phyloP scores from a whole-genome alignment of 345 rosid genomes.

The Triadica sebifera region DNA sequence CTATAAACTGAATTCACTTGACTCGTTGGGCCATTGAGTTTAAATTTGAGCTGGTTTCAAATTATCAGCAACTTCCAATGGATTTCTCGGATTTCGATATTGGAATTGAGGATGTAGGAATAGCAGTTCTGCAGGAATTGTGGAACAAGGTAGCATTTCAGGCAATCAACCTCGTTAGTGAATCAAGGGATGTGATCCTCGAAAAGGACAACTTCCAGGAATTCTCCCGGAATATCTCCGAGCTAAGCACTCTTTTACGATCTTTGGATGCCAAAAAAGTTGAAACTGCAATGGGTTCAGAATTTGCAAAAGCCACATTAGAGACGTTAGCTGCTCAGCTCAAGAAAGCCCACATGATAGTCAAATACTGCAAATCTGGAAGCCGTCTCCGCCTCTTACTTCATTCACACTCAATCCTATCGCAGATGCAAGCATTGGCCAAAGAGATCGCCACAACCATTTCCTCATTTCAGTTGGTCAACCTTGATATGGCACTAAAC shows the following conservation, averaged over 20 bases:
- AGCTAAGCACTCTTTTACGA: conserved; percentile 28
- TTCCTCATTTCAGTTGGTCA: conserved; percentile 43
- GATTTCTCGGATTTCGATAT: background rate
- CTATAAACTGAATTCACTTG: too few relatives aligned
- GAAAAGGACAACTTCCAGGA: conserved; percentile 37
- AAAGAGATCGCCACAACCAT: conserved; percentile 45
- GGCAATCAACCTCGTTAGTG: conserved; percentile 27
- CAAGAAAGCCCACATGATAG: conserved; percentile 28
- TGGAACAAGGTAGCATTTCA: conserved; percentile 40
- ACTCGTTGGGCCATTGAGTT: too few relatives aligned
- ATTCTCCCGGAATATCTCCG: conserved; percentile 35
- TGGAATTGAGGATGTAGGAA: conserved; percentile 35
- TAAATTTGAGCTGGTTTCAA: background rate
- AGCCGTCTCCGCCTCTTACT: conserved; percentile 40
- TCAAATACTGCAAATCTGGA: conserved; percentile 38
- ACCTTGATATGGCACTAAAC: conserved; percentile 35
- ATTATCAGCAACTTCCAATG: conserved; percentile 9
- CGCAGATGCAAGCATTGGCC: conserved; percentile 34
- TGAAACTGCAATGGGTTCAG: conserved; percentile 37
- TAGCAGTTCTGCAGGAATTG: conserved; percentile 37
- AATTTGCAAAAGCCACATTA: conserved; percentile 27
- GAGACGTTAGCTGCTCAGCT: conserved; percentile 33
- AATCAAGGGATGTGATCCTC: conserved; percentile 38
- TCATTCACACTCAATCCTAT: conserved; percentile 26
- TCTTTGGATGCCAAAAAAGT: conserved; percentile 33